These are phyloP conservation scores for Corymbia maculata DNA, from an alignment of 345 rosid species.

Conservation along the genomic window DNA sequence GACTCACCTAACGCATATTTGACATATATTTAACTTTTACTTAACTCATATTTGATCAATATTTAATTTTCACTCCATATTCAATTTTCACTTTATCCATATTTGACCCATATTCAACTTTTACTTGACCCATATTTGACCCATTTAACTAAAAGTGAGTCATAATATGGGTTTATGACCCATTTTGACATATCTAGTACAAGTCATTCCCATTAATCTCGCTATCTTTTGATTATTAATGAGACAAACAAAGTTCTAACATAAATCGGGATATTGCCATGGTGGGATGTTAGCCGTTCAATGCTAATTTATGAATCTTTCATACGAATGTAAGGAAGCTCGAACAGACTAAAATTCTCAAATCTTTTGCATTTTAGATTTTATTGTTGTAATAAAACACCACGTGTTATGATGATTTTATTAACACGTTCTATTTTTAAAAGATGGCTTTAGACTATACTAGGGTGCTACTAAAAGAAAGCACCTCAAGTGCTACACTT, in stretches of 20 bases:
- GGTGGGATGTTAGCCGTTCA: neutral
- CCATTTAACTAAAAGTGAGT: too few species aligned
- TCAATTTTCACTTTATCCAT: too few species aligned
- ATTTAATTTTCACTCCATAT: too few species aligned
- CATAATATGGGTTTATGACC: too few species aligned
- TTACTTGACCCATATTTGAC: too few species aligned
- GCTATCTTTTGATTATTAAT: neutral
- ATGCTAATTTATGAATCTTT: neutral
- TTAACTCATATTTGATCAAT: too few species aligned
- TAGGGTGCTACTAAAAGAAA: neutral
- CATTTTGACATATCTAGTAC: neutral
- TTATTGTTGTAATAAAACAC: neutral
- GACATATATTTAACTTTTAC: too few species aligned
- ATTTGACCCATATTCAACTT: too few species aligned
- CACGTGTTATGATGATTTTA: neutral
- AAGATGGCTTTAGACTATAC: neutral
- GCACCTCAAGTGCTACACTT: neutral
- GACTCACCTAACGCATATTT: too few species aligned
- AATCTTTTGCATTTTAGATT: neutral
- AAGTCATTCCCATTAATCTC: neutral
- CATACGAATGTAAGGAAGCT: neutral
- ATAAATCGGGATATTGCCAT: neutral
- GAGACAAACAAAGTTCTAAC: neutral
- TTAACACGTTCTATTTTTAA: too few species aligned
- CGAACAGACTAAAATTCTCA: neutral